Evolutionary conservation across 768 basidiomycete species (phyloP), one percentile per base, ranked within the genome.

Genomic region (Rhodotorula toruloides): DNA sequence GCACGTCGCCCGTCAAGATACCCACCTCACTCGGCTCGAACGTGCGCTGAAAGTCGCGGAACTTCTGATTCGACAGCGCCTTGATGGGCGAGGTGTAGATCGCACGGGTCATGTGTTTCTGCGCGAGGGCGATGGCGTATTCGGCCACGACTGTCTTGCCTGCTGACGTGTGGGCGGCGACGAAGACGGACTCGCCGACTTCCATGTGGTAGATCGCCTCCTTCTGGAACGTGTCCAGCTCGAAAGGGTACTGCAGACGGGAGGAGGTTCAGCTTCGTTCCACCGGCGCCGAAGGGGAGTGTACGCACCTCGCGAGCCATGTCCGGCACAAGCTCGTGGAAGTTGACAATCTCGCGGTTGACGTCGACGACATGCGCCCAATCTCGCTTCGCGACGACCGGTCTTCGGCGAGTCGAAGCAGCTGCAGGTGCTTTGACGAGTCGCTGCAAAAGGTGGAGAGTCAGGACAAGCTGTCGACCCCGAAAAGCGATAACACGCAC

Each of bases 31-130:
- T 82, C 7, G 91, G 84, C 11, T 89, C 89, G 75, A 98, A 99
- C 0, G 92, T 94, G 75, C 89, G 87, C 76, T 97, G 97, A 81
- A 99, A 99, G 79, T 99, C 96, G 59, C 96, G 84, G 77, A 97
- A 98, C 77, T 99, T 99, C 74, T 98, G 96, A 76, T 99, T 99
- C 14, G 94, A 98, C 12, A 99, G 81, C 1, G 96, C 96, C 75
- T 99, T 99, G 77, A 99, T 99, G 0, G 96, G 96, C 0, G 92
- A 97, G 0, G 96, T 99, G 76, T 98, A 99, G 68, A 99, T 98
- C 1, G 96, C 92, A 56, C 94, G 84, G n/a, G 96, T 99, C 92
- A 99, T 96, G 79, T 99, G 96, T 75, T 92, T 93, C 71, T 87
- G 89, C 9, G 96, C 94, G 14, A 99, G 82, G 9, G 93, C 90